Base-by-base conservation (phyloP, 441 rosid species). In the Populus trichocarpa region DNA sequence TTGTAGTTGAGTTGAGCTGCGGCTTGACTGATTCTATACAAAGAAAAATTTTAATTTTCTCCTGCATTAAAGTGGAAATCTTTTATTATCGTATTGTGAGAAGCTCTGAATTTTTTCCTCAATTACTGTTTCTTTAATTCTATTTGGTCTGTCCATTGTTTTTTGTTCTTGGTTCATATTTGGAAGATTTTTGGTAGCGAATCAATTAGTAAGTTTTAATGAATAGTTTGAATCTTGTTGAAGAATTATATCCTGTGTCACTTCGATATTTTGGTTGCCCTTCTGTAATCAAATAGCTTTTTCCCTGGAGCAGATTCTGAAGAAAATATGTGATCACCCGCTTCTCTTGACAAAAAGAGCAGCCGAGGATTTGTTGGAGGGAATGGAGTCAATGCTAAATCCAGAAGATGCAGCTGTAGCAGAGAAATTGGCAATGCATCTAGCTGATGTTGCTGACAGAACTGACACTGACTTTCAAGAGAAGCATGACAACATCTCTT, bases 261-360 rank as follows among this genome's bases (percentile, higher is more conserved):
- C 11, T 75, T 75, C 33, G 20, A 65, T 70, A 12, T 70, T 67
- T 71, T 6, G n/a, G 22, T 40, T 69, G 35, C 8, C 28, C 67
- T 20, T 76, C 38, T 30, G 64, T 75, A 26, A 72, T 33, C 36
- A 9, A 69, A 4, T 46, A 28, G 28, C 14, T 4, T 69, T 74
- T 81, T 67, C 72, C 77, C 77, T 86, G 80, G 80, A 81, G 84
- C 93, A 96, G 99, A 96, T 96, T 83, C 85, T 96, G 82, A 96
- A 96, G 86, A 96, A 96, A 90, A 96, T 96, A 84, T 96, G 98
- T 82, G 99, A 96, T 80, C 99, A 96, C 77, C 98, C 99, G 4
- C 97, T 96, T 83, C 91, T 96, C 74, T 89, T 96, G 85, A 96
- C 99, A 79, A 92, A 94, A 88, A 91, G 93, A 83, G 99, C 99